These are phyloP conservation scores for Penicillium nordicum DNA, from an alignment of 2,329 filamentous ascomycete species.

Conservation along the genomic window DNA sequence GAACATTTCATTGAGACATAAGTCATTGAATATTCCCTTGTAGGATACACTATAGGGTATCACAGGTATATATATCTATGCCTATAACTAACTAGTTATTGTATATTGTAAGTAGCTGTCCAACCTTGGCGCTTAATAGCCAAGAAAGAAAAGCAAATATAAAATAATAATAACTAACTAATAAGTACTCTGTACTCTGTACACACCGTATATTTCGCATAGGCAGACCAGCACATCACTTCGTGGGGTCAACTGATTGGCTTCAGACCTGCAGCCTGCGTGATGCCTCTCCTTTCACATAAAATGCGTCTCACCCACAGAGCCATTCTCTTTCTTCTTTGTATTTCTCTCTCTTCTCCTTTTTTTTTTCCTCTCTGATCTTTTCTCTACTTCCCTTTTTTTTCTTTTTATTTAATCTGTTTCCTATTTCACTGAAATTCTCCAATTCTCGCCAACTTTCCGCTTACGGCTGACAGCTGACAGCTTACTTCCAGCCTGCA, in stretches of 20 bases:
- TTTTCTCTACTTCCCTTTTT: background rate
- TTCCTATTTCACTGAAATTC: background rate
- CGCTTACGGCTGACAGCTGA: background rate
- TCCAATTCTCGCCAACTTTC: background rate
- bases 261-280: constrained; percentile 7
- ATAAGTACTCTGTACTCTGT: too few relatives aligned
- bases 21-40: too few relatives aligned
- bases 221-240: background rate
- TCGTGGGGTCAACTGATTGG: constrained; percentile 12
- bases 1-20: too few relatives aligned
- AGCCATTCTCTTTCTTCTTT: constrained; percentile 6
- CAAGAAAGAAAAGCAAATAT: too few relatives aligned
- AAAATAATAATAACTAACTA: too few relatives aligned
- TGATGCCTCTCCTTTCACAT: constrained; percentile 4
- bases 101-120: too few relatives aligned
- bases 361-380: background rate
- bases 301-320: constrained; percentile 13
- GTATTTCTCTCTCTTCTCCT: background rate
- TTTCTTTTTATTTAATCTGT: background rate
- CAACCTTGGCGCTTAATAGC: too few relatives aligned
- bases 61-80: too few relatives aligned
- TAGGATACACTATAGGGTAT: too few relatives aligned
- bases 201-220: background rate
- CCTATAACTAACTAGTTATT: too few relatives aligned
- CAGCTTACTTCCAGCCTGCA: background rate